Percentiles rank a stretch among this genome's conserved stretches.
These are phyloP conservation scores for Hsuehochloa calcarea DNA, from an alignment of 176 grass and related monocot genomes.

Conservation along the genomic window DNA sequence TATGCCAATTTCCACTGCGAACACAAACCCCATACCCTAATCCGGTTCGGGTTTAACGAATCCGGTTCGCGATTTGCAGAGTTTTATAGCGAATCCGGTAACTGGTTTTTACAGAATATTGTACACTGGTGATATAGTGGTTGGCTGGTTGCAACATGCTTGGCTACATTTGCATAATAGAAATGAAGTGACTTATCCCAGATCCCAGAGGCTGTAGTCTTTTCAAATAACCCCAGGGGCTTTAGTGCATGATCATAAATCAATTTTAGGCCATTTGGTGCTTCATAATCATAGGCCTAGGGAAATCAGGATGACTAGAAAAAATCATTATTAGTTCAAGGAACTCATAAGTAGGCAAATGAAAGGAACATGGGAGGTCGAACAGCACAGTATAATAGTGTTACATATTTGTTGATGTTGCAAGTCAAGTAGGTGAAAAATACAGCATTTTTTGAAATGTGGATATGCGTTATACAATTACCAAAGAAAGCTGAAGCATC, in stretches of 20 bases:
- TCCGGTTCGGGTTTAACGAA: too few species aligned
- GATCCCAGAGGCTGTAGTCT: not conserved
- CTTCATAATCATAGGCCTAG: not conserved
- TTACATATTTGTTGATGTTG: not conserved
- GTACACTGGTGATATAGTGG: not conserved
- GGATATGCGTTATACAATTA: not conserved
- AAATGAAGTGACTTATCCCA: not conserved
- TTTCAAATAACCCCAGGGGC: not conserved
- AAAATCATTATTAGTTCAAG: not conserved
- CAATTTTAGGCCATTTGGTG: not conserved
- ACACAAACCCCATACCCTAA: too few species aligned
- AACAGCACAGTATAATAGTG: not conserved
- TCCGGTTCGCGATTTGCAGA: too few species aligned
- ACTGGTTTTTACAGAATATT: not conserved
- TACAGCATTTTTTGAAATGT: not conserved
- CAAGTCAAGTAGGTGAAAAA: not conserved
- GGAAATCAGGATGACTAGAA: not conserved
- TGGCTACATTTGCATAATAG: not conserved
- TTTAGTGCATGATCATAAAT: not conserved
- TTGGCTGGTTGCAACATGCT: not conserved
- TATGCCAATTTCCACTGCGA: too few species aligned
- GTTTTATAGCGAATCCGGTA: too few species aligned
- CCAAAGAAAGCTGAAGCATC: not conserved
- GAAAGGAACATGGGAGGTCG: not conserved
- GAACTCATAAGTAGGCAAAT: not conserved